Evolutionary conservation across 106 monocot species (phyloP).

Genomic region (Allium sativum): DNA sequence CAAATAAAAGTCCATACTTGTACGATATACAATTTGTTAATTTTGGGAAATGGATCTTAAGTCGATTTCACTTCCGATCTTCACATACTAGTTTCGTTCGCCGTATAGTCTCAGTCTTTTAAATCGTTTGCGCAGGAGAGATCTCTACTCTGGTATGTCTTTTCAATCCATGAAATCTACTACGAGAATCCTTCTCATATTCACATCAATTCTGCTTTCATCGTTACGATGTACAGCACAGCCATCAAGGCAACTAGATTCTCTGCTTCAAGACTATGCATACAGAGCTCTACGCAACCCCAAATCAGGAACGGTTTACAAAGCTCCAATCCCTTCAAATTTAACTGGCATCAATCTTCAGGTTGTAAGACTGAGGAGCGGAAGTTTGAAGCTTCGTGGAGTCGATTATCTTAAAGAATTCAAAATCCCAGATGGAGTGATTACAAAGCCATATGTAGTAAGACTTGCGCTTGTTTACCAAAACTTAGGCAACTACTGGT

Average conservation of each 20-base stretch:
- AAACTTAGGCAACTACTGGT: slow-evolving; percentile 70
- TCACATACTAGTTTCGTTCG: no score
- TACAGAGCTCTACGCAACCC: slow-evolving; percentile 52
- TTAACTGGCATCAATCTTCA: slow-evolving; percentile 51
- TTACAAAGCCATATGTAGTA: slow-evolving; percentile 45
- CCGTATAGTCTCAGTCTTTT: no score
- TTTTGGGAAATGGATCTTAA: no score
- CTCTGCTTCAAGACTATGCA: slow-evolving; percentile 62
- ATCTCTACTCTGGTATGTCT: no score
- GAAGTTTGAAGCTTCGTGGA: slow-evolving; percentile 57
- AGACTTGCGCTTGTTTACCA: slow-evolving; percentile 86
- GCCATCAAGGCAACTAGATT: slow-evolving; percentile 41
- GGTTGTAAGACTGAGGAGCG: slow-evolving; percentile 56
- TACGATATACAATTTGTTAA: no score
- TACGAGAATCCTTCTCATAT: neutral
- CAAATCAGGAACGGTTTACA: slow-evolving; percentile 49
- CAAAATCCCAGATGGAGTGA: slow-evolving; percentile 48
- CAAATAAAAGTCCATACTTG: no score
- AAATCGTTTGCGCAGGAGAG: no score
- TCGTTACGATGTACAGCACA: neutral
- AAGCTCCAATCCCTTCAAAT: slow-evolving; percentile 38
- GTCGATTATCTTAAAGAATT: slow-evolving; percentile 45
- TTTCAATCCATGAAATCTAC: no score
- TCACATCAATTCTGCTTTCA: neutral
- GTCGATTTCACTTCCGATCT: no score